Evolutionary conservation across 495 filamentous ascomycete genomes (phyloP).

Genomic region (Talaromyces liani): DNA sequence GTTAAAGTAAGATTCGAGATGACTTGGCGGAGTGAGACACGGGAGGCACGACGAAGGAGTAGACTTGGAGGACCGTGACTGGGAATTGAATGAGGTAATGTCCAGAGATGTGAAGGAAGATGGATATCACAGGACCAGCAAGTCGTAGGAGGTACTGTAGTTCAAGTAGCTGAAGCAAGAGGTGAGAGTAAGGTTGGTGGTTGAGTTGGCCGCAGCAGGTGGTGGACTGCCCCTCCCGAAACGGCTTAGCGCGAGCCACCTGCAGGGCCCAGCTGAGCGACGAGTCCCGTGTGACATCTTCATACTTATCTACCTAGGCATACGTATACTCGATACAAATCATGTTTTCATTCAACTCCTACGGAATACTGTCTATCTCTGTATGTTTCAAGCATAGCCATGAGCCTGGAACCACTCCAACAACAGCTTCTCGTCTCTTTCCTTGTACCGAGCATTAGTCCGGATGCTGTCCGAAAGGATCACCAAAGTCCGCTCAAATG

Average conservation of each 20-base stretch:
- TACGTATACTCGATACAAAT: background rate
- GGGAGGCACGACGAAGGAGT: background rate
- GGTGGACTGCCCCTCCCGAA: background rate
- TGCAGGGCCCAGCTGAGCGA: constrained; percentile 6
- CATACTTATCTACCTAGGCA: background rate
- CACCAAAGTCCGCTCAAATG: constrained; percentile 69
- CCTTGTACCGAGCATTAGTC: constrained; percentile 68
- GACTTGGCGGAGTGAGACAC: constrained; percentile 1
- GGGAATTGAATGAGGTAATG: background rate
- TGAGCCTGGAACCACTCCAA: constrained; percentile 64
- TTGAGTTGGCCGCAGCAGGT: background rate
- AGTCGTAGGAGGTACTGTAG: background rate
- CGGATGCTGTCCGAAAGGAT: constrained; percentile 74
- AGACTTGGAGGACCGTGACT: background rate
- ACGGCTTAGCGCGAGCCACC: constrained; percentile 6
- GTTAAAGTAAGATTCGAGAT: background rate
- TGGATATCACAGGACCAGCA: constrained; percentile 3
- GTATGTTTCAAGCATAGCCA: constrained; percentile 39
- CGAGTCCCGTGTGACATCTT: background rate
- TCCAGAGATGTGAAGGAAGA: background rate
- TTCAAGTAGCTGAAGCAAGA: background rate
- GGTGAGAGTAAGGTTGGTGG: constrained; percentile 4
- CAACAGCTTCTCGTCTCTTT: constrained; percentile 59
- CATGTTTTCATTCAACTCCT: background rate
- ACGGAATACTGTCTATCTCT: too few relatives aligned